These are phyloP conservation scores for Panicum hallii DNA, from an alignment of 202 grass and related monocot genomes.

Conservation along the genomic window DNA sequence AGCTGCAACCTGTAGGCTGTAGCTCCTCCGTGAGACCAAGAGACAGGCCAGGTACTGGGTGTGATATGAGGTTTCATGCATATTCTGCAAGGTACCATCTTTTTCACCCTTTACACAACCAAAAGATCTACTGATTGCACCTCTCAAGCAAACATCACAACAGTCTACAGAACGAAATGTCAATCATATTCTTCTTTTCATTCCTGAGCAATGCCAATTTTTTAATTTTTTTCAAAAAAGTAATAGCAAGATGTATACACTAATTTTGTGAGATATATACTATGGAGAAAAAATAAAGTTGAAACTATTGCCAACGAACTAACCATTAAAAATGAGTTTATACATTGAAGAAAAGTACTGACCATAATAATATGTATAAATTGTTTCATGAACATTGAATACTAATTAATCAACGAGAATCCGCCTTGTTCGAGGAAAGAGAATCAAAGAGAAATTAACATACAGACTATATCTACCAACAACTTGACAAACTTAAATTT, in stretches of 20 bases:
- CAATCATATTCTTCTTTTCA: slow-evolving; percentile 26
- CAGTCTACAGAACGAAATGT: slow-evolving; percentile 28
- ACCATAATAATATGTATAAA: not conserved
- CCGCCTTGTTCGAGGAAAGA: not conserved
- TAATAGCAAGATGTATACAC: not conserved
- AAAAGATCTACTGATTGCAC: slow-evolving; percentile 56
- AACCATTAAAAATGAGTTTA: not conserved
- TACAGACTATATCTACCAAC: not conserved
- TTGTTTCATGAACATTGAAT: not conserved
- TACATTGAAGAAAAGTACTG: not conserved
- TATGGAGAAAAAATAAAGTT: not conserved
- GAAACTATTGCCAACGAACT: not conserved
- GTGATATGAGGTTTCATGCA: slow-evolving; percentile 60
- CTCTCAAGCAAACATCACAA: slow-evolving; percentile 25
- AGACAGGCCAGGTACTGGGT: slow-evolving; percentile 31
- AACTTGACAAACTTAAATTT: not conserved
- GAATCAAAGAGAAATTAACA: not conserved
- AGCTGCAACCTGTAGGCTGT: not conserved
- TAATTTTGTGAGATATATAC: not conserved
- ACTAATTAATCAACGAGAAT: not conserved
- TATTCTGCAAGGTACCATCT: slow-evolving; percentile 37
- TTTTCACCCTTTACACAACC: slow-evolving; percentile 39
- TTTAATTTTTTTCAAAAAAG: not conserved
- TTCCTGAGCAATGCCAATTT: not conserved
- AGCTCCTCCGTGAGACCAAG: not conserved